Evolutionary conservation across 805 yeast genomes (phyloP).

Genomic region (Ogataea glucozyma): DNA sequence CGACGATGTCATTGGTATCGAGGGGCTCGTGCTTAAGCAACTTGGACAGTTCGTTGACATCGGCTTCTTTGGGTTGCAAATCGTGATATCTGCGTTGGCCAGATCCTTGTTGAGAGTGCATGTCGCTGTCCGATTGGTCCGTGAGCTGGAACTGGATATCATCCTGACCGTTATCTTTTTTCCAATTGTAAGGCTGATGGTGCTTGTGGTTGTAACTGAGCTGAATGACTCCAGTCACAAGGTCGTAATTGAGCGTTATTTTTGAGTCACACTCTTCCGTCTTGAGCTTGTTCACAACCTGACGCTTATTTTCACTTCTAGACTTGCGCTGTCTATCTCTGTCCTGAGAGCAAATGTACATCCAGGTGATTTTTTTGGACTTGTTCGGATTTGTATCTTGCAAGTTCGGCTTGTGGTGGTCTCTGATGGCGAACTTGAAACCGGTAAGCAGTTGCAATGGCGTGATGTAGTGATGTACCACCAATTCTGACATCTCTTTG

Average conservation of each 20-base stretch:
- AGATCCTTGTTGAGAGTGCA: constrained; percentile 4
- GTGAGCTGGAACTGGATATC: constrained; percentile 21
- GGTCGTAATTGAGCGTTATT: constrained; percentile 40
- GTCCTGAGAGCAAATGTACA: constrained; percentile 48
- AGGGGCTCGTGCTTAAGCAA: constrained; percentile 24
- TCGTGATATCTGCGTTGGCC: constrained; percentile 18
- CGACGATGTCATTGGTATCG: constrained; percentile 27
- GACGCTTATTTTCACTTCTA: constrained; percentile 41
- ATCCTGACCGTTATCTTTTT: constrained; percentile 23
- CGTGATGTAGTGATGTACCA: constrained; percentile 39
- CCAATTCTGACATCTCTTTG: constrained; percentile 36
- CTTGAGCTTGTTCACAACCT: constrained; percentile 41
- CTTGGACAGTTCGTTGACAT: constrained; percentile 23
- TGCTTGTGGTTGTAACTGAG: constrained; percentile 42
- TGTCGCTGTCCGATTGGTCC: constrained; percentile 11
- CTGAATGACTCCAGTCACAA: constrained; percentile 39
- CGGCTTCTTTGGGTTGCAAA: constrained; percentile 21
- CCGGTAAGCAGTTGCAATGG: constrained; percentile 45
- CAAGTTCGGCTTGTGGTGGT: constrained; percentile 41
- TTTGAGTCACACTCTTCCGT: constrained; percentile 44
- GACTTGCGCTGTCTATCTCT: constrained; percentile 43
- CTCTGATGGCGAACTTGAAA: constrained; percentile 45
- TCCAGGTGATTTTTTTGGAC: constrained; percentile 43
- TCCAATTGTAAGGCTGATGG: constrained; percentile 41
- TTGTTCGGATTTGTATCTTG: constrained; percentile 38